These are phyloP conservation scores for Herpetomonas muscarum DNA, from an alignment of 208 protist species.

Conservation along the genomic window DNA sequence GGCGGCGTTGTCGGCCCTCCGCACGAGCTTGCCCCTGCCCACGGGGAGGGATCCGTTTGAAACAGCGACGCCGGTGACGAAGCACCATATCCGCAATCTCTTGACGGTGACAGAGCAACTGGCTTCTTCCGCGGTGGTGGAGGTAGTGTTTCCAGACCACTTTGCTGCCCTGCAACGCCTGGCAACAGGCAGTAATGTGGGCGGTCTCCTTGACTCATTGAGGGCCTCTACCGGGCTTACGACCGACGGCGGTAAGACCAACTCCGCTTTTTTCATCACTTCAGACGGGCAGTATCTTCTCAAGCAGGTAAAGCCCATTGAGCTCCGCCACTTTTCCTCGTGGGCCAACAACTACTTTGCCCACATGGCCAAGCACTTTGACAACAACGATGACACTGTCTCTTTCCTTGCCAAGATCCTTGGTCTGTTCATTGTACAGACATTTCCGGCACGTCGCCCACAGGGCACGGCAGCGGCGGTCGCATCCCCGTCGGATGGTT, in stretches of 20 bases:
- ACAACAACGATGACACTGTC: slow-evolving; percentile 2
- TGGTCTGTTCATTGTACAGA: slow-evolving; percentile 17
- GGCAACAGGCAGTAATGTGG: slow-evolving; percentile 30
- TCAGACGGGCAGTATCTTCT: slow-evolving; percentile 62
- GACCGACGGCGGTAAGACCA: slow-evolving; percentile 66
- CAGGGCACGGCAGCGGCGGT: slow-evolving; percentile 6
- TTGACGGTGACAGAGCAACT: too few relatives aligned
- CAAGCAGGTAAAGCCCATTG: slow-evolving; percentile 68
- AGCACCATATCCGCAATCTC: too few relatives aligned
- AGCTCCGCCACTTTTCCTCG: slow-evolving; percentile 64
- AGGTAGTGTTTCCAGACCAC: slow-evolving; percentile 48
- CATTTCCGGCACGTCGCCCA: slow-evolving; percentile 7
- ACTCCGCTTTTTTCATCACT: slow-evolving; percentile 60
- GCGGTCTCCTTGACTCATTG: slow-evolving; percentile 43
- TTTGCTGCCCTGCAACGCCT: slow-evolving; percentile 59
- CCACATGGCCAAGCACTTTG: slow-evolving; percentile 35
- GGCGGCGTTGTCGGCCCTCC: too few relatives aligned
- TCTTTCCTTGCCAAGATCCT: slow-evolving; percentile 26
- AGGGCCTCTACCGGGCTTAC: slow-evolving; percentile 39
- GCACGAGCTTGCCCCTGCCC: too few relatives aligned
- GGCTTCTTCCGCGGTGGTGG: slow-evolving; percentile 38
- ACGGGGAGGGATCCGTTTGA: too few relatives aligned
- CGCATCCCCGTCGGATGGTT: background rate
- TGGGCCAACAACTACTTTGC: slow-evolving; percentile 53
- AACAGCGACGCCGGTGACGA: too few relatives aligned